Percentiles rank a stretch among this genome's conserved stretches.
Conservation (phyloP, 148 eudicot species). For the Nepenthes gracilis region DNA sequence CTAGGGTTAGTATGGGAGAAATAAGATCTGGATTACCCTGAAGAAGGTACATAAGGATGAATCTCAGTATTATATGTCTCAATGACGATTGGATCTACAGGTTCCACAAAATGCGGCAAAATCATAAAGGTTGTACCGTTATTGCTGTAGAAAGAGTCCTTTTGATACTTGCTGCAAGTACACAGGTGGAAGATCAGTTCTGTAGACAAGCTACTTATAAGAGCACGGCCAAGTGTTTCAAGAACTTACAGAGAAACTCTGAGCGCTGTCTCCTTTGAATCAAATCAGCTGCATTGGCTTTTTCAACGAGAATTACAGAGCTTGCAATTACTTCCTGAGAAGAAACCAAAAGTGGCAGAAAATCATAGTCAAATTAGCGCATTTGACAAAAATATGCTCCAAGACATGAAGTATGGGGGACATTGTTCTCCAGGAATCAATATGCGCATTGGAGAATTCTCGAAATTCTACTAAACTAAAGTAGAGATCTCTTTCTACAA, state of each 20-base stretch:
- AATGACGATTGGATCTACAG: neutral
- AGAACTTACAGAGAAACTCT: slow-evolving; percentile 64
- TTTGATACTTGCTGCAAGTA: slow-evolving; percentile 60
- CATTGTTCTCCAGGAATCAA: too few species aligned
- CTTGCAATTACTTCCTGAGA: slow-evolving; percentile 55
- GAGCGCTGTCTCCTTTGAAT: slow-evolving; percentile 88
- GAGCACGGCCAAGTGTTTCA: neutral
- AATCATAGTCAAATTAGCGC: slow-evolving; percentile 32
- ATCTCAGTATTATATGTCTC: neutral
- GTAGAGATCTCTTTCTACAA: too few species aligned
- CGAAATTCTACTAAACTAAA: too few species aligned
- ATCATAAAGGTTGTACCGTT: slow-evolving; percentile 39
- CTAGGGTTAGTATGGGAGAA: slow-evolving; percentile 61
- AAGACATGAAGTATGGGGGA: too few species aligned
- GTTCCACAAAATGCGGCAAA: neutral
- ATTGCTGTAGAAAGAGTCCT: slow-evolving; percentile 47
- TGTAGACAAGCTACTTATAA: neutral
- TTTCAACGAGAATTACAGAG: slow-evolving; percentile 39
- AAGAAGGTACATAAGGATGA: slow-evolving; percentile 3
- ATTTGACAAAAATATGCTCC: neutral
- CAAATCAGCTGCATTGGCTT: slow-evolving; percentile 87
- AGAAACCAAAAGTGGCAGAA: slow-evolving; percentile 34
- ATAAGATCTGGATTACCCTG: slow-evolving; percentile 69
- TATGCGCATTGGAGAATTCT: too few species aligned
- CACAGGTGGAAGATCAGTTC: neutral